These are phyloP conservation scores for Leccinellum albellum DNA, from an alignment of 768 basidiomycete species.

Conservation along the genomic window DNA sequence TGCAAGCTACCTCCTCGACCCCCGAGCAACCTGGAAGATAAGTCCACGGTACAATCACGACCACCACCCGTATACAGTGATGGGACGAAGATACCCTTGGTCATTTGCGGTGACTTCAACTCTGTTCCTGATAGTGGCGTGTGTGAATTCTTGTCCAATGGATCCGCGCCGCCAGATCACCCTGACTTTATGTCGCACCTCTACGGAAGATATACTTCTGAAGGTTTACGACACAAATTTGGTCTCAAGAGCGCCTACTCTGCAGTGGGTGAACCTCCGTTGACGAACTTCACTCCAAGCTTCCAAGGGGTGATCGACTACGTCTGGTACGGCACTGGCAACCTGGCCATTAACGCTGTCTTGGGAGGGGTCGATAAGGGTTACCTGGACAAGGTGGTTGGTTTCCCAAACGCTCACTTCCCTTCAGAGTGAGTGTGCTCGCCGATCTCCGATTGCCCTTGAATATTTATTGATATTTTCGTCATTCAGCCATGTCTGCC, in stretches of 20 bases:
- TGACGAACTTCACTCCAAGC: constrained; percentile 89
- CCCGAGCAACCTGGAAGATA: constrained; percentile 34
- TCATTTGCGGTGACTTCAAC: constrained; percentile 97
- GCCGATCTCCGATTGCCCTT: constrained; percentile 3
- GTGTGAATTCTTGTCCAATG: constrained; percentile 83
- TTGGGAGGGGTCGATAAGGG: constrained; percentile 80
- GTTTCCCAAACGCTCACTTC: constrained; percentile 96
- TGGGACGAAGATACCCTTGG: constrained; percentile 83
- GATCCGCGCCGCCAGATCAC: constrained; percentile 67
- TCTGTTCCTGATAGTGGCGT: constrained; percentile 83
- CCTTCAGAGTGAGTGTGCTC: constrained; percentile 82
- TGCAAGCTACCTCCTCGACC: constrained; percentile 73
- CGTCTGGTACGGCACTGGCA: constrained; percentile 82
- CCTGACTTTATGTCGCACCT: constrained; percentile 88
- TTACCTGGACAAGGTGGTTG: constrained; percentile 88
- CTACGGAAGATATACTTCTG: constrained; percentile 90
- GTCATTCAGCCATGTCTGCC: constrained; percentile 60
- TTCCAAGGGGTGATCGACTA: constrained; percentile 91
- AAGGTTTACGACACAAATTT: constrained; percentile 78
- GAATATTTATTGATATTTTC: background rate
- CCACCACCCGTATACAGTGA: constrained; percentile 72
- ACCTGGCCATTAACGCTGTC: constrained; percentile 74
- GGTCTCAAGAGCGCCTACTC: constrained; percentile 85
- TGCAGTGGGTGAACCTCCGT: constrained; percentile 50
- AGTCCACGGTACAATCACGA: constrained; percentile 32